Base-by-base conservation (phyloP, 129 eudicot genomes). In the Centaurea solstitialis region DNA sequence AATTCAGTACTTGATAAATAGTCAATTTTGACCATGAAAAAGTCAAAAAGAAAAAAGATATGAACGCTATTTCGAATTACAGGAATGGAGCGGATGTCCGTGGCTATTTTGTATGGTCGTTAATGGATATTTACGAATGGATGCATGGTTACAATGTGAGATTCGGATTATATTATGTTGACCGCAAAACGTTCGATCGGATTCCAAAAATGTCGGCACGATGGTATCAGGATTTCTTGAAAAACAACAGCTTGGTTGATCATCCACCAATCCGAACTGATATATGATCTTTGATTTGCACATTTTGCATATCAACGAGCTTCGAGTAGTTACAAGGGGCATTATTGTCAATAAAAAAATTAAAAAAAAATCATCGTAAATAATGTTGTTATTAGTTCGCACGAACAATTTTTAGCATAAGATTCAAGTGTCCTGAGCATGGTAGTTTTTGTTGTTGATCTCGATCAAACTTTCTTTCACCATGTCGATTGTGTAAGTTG, bases 81-180 rank as follows among this genome's bases (percentile, higher is more conserved):
- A 90, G 97, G 87, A 83, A 83, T 35, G 99, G 95, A 17, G 98
- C 97, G n/a, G 91, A 95, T 74, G 98, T 92, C 10, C 90, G 92
- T 6, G 98, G 99, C 26, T 92, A 94, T 79, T 92, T 95, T 47
- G 28, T 86, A 77, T 91, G 98, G 98, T 87, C 87, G 1, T 89
- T 91, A 71, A 86, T 93, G 93, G 98, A 89, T 62, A 84, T 87
- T 84, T 93, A 86, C 9, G 99, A 95, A 83, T 92, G 92, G 97
- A 3, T 74, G 15, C 4, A 9, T 10, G 99, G 97, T 1, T 93
- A 86, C 57, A 40, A 38, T n/a, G 65, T 24, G 24, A 86, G 86
- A 68, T 93, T 83, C 30, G 99, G 99, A 11, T 70, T 95, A 24
- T 81, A 91, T 77, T 83, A 89, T 71, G 90, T 95, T 15, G 92